Base-by-base conservation (phyloP, 352 stramenopile species). In the Hyaloperonospora brassicae region DNA sequence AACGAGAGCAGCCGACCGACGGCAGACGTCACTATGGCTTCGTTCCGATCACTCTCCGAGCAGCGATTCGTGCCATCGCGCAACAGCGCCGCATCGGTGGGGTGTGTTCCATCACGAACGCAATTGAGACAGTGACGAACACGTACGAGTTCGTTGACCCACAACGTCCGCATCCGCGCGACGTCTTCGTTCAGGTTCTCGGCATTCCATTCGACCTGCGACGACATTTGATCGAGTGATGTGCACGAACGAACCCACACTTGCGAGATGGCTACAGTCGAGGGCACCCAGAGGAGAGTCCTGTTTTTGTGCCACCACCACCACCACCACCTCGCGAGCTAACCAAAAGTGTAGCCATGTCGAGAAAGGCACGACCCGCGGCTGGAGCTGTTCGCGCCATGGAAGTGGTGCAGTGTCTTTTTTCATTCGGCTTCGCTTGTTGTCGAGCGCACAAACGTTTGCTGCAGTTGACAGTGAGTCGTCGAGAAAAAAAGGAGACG, bases 111-210 rank as follows among this genome's bases (percentile, higher is more conserved):
- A 22, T 42, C 21, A 14, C 21, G 12, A 5, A 42, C 36, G 21
- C 14, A 12, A 1, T 0, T 39, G 34, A 0, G 34, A 13, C 21
- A 14, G 17, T 49, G 13, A 56, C 0, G 31, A 0, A 25, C 5
- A 53, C 66, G n/a, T 44, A 93, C 83, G 55, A 87, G 68, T 47
- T 93, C 83, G 43, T 93, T 93, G n/a, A 84, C 59, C 83, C 83
- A 93, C 9, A 90, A 61, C 23, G 52, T 65, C 31, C 73, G 76
- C 69, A 93, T 80, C 14, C 70, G 68, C 38, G 72, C 64, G 30
- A 93, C 67, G 59, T 93, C 83, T 48, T 93, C 83, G 52, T 93
- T 93, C 17, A 93, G 61, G 54, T 89, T 84, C 51, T 86, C 67
- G 40, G 61, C 69, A 54, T 87, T 61, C 48, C 87, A 81, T 47